Percentiles rank a stretch among this genome's conserved stretches.
These are phyloP conservation scores for Rosa rugosa DNA, from an alignment of 306 rosid species.

Conservation along the genomic window DNA sequence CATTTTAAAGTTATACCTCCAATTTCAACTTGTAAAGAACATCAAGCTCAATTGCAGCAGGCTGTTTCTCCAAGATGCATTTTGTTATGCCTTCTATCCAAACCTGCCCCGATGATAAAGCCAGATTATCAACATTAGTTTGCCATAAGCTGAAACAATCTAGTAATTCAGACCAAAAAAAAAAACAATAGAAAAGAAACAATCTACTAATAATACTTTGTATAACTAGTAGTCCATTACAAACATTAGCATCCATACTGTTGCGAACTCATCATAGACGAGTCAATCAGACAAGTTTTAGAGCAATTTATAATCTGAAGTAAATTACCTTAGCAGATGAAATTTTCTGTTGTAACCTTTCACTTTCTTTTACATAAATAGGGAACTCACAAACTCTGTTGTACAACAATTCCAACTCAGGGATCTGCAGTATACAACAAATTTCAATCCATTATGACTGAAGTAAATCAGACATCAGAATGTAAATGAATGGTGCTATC, in stretches of 20 bases:
- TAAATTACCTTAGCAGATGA: conserved; percentile 56
- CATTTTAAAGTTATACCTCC: conserved; percentile 51
- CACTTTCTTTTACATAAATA: conserved; percentile 54
- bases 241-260: not conserved
- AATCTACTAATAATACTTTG: conserved; percentile 8
- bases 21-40: conserved; percentile 59
- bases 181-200: not conserved
- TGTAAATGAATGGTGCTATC: conserved; percentile 2
- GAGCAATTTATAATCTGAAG: not conserved
- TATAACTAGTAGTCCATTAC: conserved; percentile 8
- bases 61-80: conserved; percentile 50
- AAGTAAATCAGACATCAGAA: conserved; percentile 33
- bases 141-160: conserved; percentile 3
- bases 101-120: conserved; percentile 46
- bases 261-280: not conserved
- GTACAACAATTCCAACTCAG: conserved; percentile 74
- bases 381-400: conserved; percentile 65
- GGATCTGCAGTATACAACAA: conserved; percentile 50
- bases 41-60: conserved; percentile 55
- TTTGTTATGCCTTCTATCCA: conserved; percentile 61
- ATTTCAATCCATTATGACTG: conserved; percentile 31
- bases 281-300: not conserved
- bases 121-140: conserved; percentile 19
- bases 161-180: not conserved
- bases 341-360: conserved; percentile 52